Base-by-base conservation (phyloP, 306 rosid genomes). In the Astragalus membranaceus region DNA sequence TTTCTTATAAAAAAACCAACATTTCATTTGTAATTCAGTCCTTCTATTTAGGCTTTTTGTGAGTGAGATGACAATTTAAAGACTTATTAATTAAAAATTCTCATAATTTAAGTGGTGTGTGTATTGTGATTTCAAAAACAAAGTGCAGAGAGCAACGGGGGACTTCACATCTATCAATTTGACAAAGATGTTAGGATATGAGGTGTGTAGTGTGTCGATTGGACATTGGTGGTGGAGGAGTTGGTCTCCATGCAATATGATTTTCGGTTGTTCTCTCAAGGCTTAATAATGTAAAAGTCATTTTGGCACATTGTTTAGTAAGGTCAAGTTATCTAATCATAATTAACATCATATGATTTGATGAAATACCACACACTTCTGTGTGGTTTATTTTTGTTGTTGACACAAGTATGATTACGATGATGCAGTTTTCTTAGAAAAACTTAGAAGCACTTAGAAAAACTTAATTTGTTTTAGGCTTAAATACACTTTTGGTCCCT, bases 221-320 rank as follows among this genome's bases (percentile, higher is more conserved):
- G n/a, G n/a, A n/a, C n/a, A n/a, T n/a, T n/a, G n/a, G n/a, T 69
- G 70, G 80, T 57, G 75, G 36, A 54, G 55, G 74, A 35, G 39
- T 75, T 64, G n/a, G 56, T 69, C 46, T 80, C 61, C 47, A 30
- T 50, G 65, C 65, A 64, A 60, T 47, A 75, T 12, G 60, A 56
- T 58, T 70, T 39, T 17, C 16, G 8, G n/a, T 17, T 47, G 60
- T 55, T 26, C 44, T 7, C 42, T 44, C 2, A 12, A 56, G 41
- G 14, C 56, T 70, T 64, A 70, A 80, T 70, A 80, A 75, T 80
- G 70, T 78, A 75, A 35, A 47, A 59, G 30, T 70, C 49, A 74
- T 75, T 67, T 46, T 68, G 72, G 59, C 61, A 39, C 69, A 43
- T 79, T 48, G 35, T 63, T 49, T 23, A 51, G 43, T 41, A 14